Conservation (phyloP, 495 filamentous ascomycete genomes). For the Aspergillus asperescens region DNA sequence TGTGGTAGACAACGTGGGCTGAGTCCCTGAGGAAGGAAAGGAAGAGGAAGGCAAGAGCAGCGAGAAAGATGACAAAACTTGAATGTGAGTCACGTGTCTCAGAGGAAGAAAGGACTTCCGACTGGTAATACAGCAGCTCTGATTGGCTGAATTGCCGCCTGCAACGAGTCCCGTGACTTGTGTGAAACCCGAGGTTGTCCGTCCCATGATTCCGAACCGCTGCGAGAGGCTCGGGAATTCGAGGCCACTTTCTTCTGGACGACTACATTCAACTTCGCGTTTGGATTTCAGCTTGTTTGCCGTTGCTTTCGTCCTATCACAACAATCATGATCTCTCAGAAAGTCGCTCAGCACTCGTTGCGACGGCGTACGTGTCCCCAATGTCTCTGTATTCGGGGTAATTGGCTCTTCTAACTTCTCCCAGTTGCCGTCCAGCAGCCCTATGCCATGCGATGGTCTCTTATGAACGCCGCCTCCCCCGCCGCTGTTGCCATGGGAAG, state of each 20-base stretch:
- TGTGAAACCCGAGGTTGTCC: constrained; percentile 43
- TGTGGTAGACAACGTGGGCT: constrained; percentile 40
- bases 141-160: constrained; percentile 30
- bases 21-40: constrained; percentile 41
- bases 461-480: constrained; percentile 48
- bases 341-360: constrained; percentile 60
- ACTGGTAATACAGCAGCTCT: constrained; percentile 29
- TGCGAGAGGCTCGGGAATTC: constrained; percentile 24
- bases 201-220: constrained; percentile 36
- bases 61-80: constrained; percentile 1
- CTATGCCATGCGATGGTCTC: constrained; percentile 40
- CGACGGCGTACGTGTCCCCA: constrained; percentile 55
- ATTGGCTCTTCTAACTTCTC: constrained; percentile 19
- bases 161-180: constrained; percentile 29
- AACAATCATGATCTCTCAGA: constrained; percentile 59
- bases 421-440: constrained; percentile 49
- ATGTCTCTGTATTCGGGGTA: constrained; percentile 5
- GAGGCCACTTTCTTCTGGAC: constrained; percentile 22
- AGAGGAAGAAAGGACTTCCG: constrained; percentile 39
- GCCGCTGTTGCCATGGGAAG: constrained; percentile 46
- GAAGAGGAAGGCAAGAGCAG: constrained; percentile 15
- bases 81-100: constrained; percentile 9
- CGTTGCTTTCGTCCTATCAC: constrained; percentile 13
- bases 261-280: constrained; percentile 15
- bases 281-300: constrained; percentile 9